These are phyloP conservation scores for Candida patagonica DNA, from an alignment of 805 yeast genomes.

Conservation along the genomic window DNA sequence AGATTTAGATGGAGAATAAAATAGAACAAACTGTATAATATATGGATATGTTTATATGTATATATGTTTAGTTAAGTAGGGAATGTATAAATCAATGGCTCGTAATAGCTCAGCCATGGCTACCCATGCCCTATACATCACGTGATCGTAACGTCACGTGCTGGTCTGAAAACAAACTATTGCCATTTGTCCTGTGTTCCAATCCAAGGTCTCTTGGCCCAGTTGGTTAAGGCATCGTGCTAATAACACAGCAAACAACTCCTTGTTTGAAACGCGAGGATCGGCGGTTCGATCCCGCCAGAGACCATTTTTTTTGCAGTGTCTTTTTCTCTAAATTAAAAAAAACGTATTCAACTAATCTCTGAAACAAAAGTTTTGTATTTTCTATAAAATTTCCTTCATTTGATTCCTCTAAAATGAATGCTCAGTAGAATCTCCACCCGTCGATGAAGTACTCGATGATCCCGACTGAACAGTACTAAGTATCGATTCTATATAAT, in stretches of 20 bases:
- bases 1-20: too few species aligned
- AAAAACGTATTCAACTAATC: background rate
- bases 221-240: constrained; percentile 24
- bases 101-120: too few species aligned
- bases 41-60: too few species aligned
- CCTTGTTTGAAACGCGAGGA: constrained; percentile 22
- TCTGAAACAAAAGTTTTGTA: background rate
- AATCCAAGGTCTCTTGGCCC: constrained; percentile 20
- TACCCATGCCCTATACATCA: too few species aligned
- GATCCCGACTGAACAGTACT: constrained; percentile 37
- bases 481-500: constrained; percentile 39
- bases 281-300: constrained; percentile 25
- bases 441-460: constrained; percentile 35
- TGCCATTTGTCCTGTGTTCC: constrained; percentile 1
- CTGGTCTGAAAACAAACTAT: too few species aligned
- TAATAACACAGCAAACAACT: constrained; percentile 17
- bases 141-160: too few species aligned
- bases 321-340: background rate
- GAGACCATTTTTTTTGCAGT: constrained; percentile 16
- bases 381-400: background rate
- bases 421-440: constrained; percentile 36
- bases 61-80: too few species aligned
- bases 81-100: too few species aligned
- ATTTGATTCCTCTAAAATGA: constrained; percentile 7
- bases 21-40: too few species aligned